Conservation (phyloP, 202 grass and related monocot genomes). For the Hordeum pubiflorum region DNA sequence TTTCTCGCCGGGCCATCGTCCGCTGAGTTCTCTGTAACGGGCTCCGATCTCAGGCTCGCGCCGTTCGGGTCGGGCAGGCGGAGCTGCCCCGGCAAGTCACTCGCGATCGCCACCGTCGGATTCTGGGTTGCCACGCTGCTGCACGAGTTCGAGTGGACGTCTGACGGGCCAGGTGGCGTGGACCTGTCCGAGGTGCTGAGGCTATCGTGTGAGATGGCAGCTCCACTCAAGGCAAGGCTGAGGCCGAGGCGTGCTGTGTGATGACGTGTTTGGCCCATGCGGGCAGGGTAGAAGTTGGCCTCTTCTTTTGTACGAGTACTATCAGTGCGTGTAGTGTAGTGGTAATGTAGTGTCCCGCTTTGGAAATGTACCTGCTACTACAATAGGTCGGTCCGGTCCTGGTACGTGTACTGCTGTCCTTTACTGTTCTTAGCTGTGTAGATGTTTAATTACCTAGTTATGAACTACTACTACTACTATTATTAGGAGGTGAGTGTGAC, state of each 20-base stretch:
- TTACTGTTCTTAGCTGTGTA: not conserved
- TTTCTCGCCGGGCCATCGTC: not conserved
- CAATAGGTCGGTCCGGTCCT: not conserved
- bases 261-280: not conserved
- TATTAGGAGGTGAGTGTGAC: not conserved
- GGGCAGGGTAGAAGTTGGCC: no score
- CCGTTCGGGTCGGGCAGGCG: constrained; percentile 65
- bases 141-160: constrained; percentile 51
- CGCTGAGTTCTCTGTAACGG: constrained; percentile 20
- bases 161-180: not conserved
- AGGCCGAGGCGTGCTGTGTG: constrained; percentile 6
- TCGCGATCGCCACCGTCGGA: constrained; percentile 41
- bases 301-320: not conserved
- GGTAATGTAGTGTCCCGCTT: not conserved
- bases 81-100: constrained; percentile 57
- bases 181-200: constrained; percentile 64
- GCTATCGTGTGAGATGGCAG: constrained; percentile 65
- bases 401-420: not conserved
- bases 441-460: not conserved
- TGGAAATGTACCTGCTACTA: not conserved
- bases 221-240: constrained; percentile 40
- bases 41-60: constrained; percentile 53
- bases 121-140: constrained; percentile 48
- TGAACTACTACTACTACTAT: not conserved
- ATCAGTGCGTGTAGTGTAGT: not conserved